Evolutionary conservation across 1,139 yeast species (phyloP), one percentile per base, ranked within the genome.

Genomic region (Kazachstania sp.): DNA sequence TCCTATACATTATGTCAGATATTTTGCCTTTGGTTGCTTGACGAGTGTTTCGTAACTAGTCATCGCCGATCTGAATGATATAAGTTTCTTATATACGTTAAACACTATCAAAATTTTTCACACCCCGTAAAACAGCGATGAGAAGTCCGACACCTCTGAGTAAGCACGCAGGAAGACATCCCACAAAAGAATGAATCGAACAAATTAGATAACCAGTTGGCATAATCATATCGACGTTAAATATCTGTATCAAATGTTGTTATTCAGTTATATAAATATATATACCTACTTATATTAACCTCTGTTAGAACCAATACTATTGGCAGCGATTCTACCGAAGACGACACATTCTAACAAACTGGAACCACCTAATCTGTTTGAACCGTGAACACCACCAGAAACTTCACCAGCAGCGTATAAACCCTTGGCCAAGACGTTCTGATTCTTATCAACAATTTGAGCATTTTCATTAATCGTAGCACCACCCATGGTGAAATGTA

Each of bases 401-500:
- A 83, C 77, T 63, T 85, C 94, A 30, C 94, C 95, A 16, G 84
- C 84, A 1, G 92, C 92, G 61, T 71, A 84, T 36, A 83, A 66
- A 1, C 87, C 90, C 29, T 67, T 68, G 52, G 82, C 77, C 2
- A 79, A 71, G 8, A 57, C 53, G 5, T 59, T 58, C 8, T 68
- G 67, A 15, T 65, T 60, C 23, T 67, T 65, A 44, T 71, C 67
- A 42, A 82, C 54, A 2, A 83, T 86, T 55, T 79, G 75, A 0
- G 84, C 69, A 46, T 72, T 66, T 44, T 72, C 75, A 60, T 83
- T 78, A 58, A 83, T 81, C 58, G 78, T 77, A 23, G 83, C 81
- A 37, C 95, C 95, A 29, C 95, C 95, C 88, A 85, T 83, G 5
- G 95, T 84, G 67, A 84, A 86, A 62, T 86, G 95, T 37, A 86